Base-by-base conservation (phyloP, 2,329 filamentous ascomycete species). In the Amylocarpus encephaloides region DNA sequence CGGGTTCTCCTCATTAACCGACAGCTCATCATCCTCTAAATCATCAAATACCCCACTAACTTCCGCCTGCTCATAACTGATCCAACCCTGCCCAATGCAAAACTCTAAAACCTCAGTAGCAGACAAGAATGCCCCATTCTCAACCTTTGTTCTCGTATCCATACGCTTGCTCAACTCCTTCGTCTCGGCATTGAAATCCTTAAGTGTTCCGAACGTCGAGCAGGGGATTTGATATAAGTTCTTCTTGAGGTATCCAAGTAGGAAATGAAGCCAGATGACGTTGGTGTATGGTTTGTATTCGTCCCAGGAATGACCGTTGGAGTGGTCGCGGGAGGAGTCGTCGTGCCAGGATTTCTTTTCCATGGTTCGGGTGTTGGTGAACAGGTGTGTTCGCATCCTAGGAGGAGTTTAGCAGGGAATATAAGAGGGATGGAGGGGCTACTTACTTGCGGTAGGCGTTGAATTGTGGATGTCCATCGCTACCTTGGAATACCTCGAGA, bases 201-300 rank as follows among this genome's bases (percentile, higher is more conserved):
- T 26, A 40, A 18, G 11, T 13, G 3, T 32, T 22, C 34, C 13
- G 22, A 12, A 15, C 11, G 16, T 10, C 6, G 13, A 15, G 22
- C 26, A 26, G 29, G 38, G 30, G 30, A 18, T 43, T 12, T 18
- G 43, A 13, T 50, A 50, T 32, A 55, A 57, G 3, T 48, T 19
- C 9, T 49, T 48, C 32, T 49, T 82, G 64, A 63, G 54, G 63
- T 80, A 82, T 33, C 71, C 67, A 58, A 82, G 82, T 5, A 82
- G 67, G 54, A 83, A 84, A 2, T 78, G 76, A 38, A 85, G 70
- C 81, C 81, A 85, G 15, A 85, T 67, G 1, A 83, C 78, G 54
- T 85, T 85, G 4, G 78, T 82, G 63, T 83, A 84, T 1, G 81
- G 79, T 26, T 72, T 72, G 56, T 77, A 75, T 1, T 67, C 70